Evolutionary conservation across 2,329 filamentous ascomycete species (phyloP).

Genomic region (Trichoderma semiorbis): DNA sequence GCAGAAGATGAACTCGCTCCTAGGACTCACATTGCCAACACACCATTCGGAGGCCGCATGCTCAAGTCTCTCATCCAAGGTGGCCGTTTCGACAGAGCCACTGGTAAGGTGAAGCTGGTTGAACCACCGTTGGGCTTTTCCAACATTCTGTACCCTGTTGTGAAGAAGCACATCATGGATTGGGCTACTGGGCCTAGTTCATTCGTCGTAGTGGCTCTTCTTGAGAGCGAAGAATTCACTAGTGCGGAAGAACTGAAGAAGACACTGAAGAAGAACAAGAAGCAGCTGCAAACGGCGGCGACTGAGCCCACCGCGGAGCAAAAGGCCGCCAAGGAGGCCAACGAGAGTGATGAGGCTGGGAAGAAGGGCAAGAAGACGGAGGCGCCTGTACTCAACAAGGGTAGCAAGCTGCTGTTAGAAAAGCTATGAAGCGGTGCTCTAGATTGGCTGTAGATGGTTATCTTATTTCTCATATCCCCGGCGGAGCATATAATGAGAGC

Average conservation of each 20-base stretch:
- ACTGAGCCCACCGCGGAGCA: slow-evolving; percentile 54
- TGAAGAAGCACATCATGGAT: slow-evolving; percentile 67
- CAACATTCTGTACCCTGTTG: slow-evolving; percentile 74
- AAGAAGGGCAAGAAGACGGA: slow-evolving; percentile 42
- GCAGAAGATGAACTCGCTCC: slow-evolving; percentile 40
- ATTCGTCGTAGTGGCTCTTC: slow-evolving; percentile 78
- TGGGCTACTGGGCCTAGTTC: slow-evolving; percentile 87
- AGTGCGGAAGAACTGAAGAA: slow-evolving; percentile 64
- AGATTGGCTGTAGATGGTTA: neutral
- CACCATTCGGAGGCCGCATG: slow-evolving; percentile 70
- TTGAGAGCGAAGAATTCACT: slow-evolving; percentile 71
- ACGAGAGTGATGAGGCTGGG: slow-evolving; percentile 42
- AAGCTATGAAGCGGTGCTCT: slow-evolving; percentile 51
- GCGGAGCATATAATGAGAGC: neutral
- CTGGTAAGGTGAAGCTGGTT: slow-evolving; percentile 66
- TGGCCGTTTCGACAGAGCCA: slow-evolving; percentile 74
- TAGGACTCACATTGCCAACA: slow-evolving; percentile 56
- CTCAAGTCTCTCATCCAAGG: slow-evolving; percentile 88
- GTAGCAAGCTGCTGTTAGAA: slow-evolving; percentile 58
- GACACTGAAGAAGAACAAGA: slow-evolving; percentile 69
- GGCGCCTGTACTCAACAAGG: slow-evolving; percentile 56
- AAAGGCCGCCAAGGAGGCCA: slow-evolving; percentile 49
- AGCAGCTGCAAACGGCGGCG: slow-evolving; percentile 65
- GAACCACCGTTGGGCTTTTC: slow-evolving; percentile 79
- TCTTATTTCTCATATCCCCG: neutral